A percentile compares a stretch with the other conserved stretches of the same genome.
These are phyloP conservation scores for Pseudocohnilembus persalinus DNA, from an alignment of 169 alveolate species.

Conservation along the genomic window DNA sequence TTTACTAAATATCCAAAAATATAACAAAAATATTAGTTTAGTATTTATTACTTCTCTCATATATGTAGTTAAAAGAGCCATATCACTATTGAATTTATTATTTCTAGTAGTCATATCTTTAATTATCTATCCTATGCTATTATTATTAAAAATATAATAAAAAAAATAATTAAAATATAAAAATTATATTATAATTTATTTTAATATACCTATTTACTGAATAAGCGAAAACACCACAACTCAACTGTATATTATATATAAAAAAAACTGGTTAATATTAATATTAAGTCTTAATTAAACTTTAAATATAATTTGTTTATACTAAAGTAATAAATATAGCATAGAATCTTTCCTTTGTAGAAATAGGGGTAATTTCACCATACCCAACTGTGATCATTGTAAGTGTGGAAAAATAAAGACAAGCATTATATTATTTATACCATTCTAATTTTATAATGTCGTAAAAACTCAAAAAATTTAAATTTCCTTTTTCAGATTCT, in stretches of 20 bases:
- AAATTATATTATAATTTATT: too few relatives aligned
- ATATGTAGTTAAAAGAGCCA: neutral
- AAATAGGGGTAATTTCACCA: slow-evolving; percentile 19
- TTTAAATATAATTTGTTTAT: too few relatives aligned
- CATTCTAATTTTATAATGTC: neutral
- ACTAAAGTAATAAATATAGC: slow-evolving; percentile 9
- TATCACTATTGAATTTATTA: neutral
- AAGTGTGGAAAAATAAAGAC: neutral
- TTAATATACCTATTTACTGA: too few relatives aligned
- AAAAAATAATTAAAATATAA: too few relatives aligned
- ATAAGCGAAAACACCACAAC: slow-evolving; percentile 32
- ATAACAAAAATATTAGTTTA: too few relatives aligned
- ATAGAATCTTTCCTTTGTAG: slow-evolving; percentile 1
- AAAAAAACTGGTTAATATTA: too few relatives aligned
- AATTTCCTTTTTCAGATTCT: slow-evolving; percentile 1
- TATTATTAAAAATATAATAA: too few relatives aligned
- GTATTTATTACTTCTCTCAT: neutral
- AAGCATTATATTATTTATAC: neutral
- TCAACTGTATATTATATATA: neutral
- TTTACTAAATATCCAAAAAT: too few relatives aligned
- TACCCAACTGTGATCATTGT: slow-evolving; percentile 32
- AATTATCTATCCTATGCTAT: slow-evolving; percentile 15
- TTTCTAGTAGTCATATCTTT: neutral
- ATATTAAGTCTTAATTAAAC: too few relatives aligned
- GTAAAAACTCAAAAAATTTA: slow-evolving; percentile 1